These are phyloP conservation scores for Funneliformis mosseae DNA, from an alignment of 192 early-diverging fungal genomes.

Conservation along the genomic window DNA sequence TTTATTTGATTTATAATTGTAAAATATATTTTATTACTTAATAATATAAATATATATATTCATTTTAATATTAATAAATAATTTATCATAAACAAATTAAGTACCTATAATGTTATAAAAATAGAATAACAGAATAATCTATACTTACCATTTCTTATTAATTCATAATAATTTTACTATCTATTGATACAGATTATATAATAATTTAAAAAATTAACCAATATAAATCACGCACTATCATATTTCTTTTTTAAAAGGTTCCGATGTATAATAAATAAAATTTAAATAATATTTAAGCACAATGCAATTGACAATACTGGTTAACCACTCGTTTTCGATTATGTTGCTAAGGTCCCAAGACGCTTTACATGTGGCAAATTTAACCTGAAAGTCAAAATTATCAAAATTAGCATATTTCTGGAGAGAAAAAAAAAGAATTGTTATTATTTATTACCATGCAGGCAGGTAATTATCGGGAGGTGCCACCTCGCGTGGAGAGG, in stretches of 20 bases:
- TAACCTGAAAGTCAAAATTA: background rate
- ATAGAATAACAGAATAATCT: no score
- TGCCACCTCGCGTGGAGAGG: slow-evolving; percentile 47
- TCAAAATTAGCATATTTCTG: background rate
- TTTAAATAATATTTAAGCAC: no score
- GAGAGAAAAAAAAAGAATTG: background rate
- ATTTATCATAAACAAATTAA: no score
- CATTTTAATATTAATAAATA: no score
- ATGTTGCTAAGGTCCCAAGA: background rate
- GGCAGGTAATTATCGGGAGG: slow-evolving; percentile 53
- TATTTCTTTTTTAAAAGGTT: no score
- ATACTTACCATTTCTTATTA: background rate
- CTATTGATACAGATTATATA: background rate
- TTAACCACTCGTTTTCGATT: background rate
- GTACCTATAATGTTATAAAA: no score
- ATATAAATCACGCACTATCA: no score
- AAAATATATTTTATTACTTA: no score
- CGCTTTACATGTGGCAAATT: slow-evolving; percentile 14
- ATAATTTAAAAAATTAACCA: no score
- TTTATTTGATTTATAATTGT: no score
- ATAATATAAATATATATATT: no score
- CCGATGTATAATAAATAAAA: no score
- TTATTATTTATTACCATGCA: slow-evolving; percentile 42
- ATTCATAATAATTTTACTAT: background rate
- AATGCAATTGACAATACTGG: background rate